phyloP scores from a whole-genome alignment of 495 filamentous ascomycete genomes.

The Xylaria longipes region DNA sequence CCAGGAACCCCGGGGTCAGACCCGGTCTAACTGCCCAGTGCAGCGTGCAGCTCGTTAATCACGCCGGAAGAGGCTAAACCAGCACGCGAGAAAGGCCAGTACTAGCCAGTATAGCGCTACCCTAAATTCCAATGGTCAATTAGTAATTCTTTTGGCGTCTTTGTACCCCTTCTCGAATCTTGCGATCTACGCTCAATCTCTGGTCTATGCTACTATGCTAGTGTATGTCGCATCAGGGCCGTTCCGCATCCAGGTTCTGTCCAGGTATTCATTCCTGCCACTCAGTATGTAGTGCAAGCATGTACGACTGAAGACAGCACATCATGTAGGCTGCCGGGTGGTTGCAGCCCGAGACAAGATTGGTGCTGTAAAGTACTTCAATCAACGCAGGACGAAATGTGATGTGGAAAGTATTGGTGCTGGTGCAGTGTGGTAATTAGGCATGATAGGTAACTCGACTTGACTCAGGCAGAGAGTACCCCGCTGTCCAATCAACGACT shows the following conservation, averaged over 20 bases:
- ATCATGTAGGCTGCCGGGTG: not conserved
- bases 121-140: constrained; percentile 1
- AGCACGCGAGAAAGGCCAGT: not conserved
- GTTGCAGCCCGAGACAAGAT: not conserved
- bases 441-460: not conserved
- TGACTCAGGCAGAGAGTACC: not conserved
- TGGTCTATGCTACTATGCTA: not conserved
- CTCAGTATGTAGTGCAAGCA: not conserved
- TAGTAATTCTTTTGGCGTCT: not conserved
- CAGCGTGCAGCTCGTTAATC: not conserved
- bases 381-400: not conserved
- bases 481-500: not conserved
- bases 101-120: constrained; percentile 4
- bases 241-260: constrained; percentile 11
- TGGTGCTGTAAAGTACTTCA: not conserved
- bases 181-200: not conserved
- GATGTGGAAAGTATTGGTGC: constrained; percentile 2
- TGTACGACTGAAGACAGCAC: not conserved
- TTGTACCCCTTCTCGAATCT: constrained; percentile 12
- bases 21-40: not conserved
- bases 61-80: constrained; percentile 1
- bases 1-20: not conserved
- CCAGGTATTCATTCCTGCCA: not conserved
- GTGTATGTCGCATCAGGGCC: not conserved
- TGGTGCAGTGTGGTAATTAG: constrained; percentile 7